Base-by-base conservation (phyloP, 108 stramenopile genomes). In the Asterionellopsis glacialis region DNA sequence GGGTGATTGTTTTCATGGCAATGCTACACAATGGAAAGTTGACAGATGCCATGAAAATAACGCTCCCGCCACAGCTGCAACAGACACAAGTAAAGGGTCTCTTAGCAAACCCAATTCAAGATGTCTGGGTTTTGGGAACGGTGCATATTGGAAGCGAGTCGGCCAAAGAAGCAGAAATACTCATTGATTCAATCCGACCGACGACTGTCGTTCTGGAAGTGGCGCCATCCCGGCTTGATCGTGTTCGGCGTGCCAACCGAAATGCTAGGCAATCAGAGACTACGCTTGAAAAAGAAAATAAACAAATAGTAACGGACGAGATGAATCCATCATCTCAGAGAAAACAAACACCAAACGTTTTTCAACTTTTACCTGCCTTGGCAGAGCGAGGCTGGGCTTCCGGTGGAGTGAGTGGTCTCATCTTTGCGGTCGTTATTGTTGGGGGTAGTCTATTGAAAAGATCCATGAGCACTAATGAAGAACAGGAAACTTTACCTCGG, bases 61-160 rank as follows among this genome's bases (percentile, higher is more conserved):
- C 33, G 7, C 33, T 33, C 33, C 33, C 33, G 33, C 33, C 33
- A 33, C 33, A 33, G 33, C 33, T 33, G 33, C 33, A 33, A 7
- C 33, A 7, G 7, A 33, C 33, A 7, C 33, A 33, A 33, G 33
- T 33, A 33, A 33, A 33, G 33, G 33, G 33, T 33, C 47, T 48
- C 16, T 16, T 48, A 19, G 47, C 16, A 9, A 21, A 48, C 16
- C 47, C 47, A 21, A 48, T 48, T 48, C 47, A 16, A 19, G 21
- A 48, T 48, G 16, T 9, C 19, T 48, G 21, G 16, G 47, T 48
- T 48, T 21, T 48, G 21, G 47, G 47, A 21, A 48, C 47, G 21
- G 47, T 48, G 21, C 47, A 48, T 48, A 48, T 48, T 19, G 47
- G 47, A 19, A 19, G 19, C 47, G 9, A 48, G 21, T 48, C 47